Evolutionary conservation across 331 rosid genomes (phyloP), one percentile per base, ranked within the genome.

Genomic region (Stylosanthes scabra): DNA sequence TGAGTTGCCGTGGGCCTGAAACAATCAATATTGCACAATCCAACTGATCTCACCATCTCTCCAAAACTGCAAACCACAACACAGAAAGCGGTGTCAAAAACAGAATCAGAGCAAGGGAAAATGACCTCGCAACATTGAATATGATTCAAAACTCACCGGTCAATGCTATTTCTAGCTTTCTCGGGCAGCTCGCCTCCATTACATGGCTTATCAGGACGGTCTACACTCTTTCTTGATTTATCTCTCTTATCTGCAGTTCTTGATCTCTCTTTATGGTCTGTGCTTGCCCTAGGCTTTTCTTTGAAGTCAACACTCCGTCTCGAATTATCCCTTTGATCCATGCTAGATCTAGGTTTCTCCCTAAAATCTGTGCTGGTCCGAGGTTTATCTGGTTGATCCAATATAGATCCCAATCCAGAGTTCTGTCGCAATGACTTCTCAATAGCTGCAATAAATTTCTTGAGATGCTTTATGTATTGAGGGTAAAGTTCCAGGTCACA

Each of bases 21-120:
- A 79, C 97, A 92, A 79, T 84, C 91, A 62, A 92, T 92, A 59
- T 92, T 90, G 97, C 94, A 88, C 58, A 92, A 86, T 60, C 94
- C 76, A 57, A 90, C 97, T 1, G 97, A 92, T 75, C 94, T 90
- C 77, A 92, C 91, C 86, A 92, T 92, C 71, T 75, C 84, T 5
- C 97, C 97, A 8, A 92, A 90, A 31, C 97, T 92, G 94, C 89
- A 81, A 78, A 34, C 76, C 76, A 80, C 49, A 74, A 69, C 10
- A 34, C 54, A 46, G 56, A 72, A 78, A 78, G 54, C 16, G 25
- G 37, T 6, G 61, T 84, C 69, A 89, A 80, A 51, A 61, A 40
- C 67, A 65, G 46, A 78, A 45, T n/a, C 42, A 39, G 52, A 20
- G 14, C 44, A 46, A 47, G 4, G 39, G 39, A 34, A 34, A 47